Conservation (phyloP, 139 green algal genomes). For the Coelastrella sp. region DNA sequence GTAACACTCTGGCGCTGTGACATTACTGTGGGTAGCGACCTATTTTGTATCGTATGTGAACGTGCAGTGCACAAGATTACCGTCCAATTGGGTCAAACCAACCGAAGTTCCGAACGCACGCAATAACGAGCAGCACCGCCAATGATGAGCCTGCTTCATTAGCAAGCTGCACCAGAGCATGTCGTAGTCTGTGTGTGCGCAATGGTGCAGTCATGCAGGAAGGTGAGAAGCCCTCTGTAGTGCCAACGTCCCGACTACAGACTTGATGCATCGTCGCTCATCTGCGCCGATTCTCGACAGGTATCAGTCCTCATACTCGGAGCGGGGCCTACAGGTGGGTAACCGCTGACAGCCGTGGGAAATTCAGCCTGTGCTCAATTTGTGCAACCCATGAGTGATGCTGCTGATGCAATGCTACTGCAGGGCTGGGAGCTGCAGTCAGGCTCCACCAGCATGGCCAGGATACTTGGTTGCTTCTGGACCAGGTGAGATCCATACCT, state of each 20-base stretch:
- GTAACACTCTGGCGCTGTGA: too few species aligned
- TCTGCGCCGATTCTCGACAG: slow-evolving; percentile 25
- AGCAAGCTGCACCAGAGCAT: background rate
- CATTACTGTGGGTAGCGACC: too few species aligned
- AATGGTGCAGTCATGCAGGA: background rate
- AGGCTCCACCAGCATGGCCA: slow-evolving; percentile 87
- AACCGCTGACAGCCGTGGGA: too few species aligned
- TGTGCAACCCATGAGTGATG: background rate
- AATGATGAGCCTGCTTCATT: too few species aligned
- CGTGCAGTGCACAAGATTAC: too few species aligned
- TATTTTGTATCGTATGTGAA: too few species aligned
- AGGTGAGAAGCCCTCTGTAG: background rate
- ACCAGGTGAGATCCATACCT: slow-evolving; percentile 67
- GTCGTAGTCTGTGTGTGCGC: background rate
- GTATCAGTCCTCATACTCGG: slow-evolving; percentile 84
- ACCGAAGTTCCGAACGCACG: too few species aligned
- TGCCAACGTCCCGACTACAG: background rate
- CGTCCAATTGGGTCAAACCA: too few species aligned
- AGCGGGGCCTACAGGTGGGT: slow-evolving; percentile 76
- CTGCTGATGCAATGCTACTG: background rate
- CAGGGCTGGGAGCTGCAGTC: slow-evolving; percentile 88
- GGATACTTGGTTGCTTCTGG: slow-evolving; percentile 86
- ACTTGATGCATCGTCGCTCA: too few species aligned
- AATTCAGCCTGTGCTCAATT: too few species aligned
- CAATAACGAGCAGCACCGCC: too few species aligned